Evolutionary conservation across 495 filamentous ascomycete species (phyloP), one percentile per base, ranked within the genome.

Genomic region (Immersiella caudata): DNA sequence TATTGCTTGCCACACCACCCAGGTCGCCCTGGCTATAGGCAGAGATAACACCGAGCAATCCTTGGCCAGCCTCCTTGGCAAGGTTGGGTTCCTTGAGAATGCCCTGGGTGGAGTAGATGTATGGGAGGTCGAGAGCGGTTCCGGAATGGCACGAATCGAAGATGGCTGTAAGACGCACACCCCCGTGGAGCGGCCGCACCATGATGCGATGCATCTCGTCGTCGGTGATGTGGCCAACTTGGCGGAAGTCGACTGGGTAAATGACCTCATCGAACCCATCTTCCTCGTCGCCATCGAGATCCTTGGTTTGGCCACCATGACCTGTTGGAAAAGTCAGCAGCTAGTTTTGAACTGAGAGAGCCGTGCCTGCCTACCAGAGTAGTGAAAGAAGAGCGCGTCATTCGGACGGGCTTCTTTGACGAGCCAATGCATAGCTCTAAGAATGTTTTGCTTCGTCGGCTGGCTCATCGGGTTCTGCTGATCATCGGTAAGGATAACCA

Each of bases 61-160:
- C 95, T 79, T 96, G 91, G 62, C 94, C 95, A 70, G 95, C 95
- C 79, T 99, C 95, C 81, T 97, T 98, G 82, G 93, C 94, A 70
- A 98, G 84, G 74, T 99, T 97, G 74, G 95, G 95, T 80, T 97
- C 95, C 80, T 99, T 99, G 85, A 98, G 91, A 33, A 97, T 86
- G 77, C 95, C 95, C 72, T 90, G 87, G 24, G 94, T 97, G 68
- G 91, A 94, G 85, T 99, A 99, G 78, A 99, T 90, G 81, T 97
- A 99, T 35, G 95, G 95, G 27, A 99, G 86, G 75, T 99, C 95
- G 72, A 99, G 85, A 7, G 94, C 95, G 8, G 95, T 96, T 69
- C 95, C 95, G 3, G 94, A 97, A 79, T 99, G 95, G 81, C 95
- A 99, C n/a, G 94, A 97, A 80, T 99, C 95, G 82, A 99, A 99